Base-by-base conservation (phyloP, 768 basidiomycete species). In the Boletales sp. region DNA sequence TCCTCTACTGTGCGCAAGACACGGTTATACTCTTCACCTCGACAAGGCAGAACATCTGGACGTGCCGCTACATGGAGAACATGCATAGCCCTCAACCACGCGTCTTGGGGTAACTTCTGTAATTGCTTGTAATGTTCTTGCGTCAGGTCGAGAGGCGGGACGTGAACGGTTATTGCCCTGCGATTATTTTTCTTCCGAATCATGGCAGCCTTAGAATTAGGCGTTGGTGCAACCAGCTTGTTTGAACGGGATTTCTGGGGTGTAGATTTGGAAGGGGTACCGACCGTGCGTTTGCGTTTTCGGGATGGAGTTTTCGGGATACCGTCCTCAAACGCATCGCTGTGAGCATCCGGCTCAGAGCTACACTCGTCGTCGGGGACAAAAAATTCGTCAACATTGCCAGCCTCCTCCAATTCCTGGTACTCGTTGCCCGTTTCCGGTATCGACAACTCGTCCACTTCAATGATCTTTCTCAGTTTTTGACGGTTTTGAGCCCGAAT, bases 11-110 rank as follows among this genome's bases (percentile, higher is more conserved):
- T 81, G 19, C 79, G 74, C 58, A 94, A 60, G 19, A 97, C 86
- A 40, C 80, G 76, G 13, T 74, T 77, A 60, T 88, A 95, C 67
- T 97, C 93, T 41, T 83, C 82, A 48, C 92, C 89, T 40, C 97
- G 74, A 69, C 94, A 95, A 5, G 94, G 94, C 36, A 99, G 70
- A 21, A 82, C 77, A 56, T 95, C 91, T 1, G 97, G 95, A 8
- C 94, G 80, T 44, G 90, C 89, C 2, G 90, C 91, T 13, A 98
- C 97, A 64, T 98, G 97, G 42, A 98, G 67, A 12, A 91, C 81
- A 63, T 93, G 86, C 84, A 95, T 89, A 7, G 91, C 87, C 9
- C 92, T 78, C 47, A 93, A 66, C 82, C 89, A 95, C 3, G 91
- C 84, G 60, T 94, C 87, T 35, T 75, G 65, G 3, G 87, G 84